phyloP scores from a whole-genome alignment of 176 grass and related monocot genomes.

The Lolium rigidum region DNA sequence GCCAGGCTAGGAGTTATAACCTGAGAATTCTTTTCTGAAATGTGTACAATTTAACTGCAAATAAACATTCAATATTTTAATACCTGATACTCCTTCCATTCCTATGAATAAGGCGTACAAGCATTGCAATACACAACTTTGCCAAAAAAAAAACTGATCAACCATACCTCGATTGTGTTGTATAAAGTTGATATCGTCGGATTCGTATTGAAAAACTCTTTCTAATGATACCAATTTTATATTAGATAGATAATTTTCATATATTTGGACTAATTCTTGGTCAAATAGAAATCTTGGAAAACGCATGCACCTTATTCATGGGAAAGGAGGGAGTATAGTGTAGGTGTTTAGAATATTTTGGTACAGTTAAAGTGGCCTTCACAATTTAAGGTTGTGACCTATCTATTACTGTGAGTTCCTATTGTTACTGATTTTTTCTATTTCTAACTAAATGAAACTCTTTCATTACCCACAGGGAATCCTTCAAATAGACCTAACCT shows the following conservation, averaged over 20 bases:
- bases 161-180: too few relatives aligned
- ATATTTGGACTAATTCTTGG: too few relatives aligned
- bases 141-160: too few relatives aligned
- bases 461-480: slow-evolving; percentile 46
- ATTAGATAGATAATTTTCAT: too few relatives aligned
- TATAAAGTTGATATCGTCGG: too few relatives aligned
- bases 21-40: neutral
- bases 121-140: too few relatives aligned
- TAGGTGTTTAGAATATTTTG: neutral
- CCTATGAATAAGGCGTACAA: too few relatives aligned
- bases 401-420: neutral
- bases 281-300: too few relatives aligned
- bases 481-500: slow-evolving; percentile 47
- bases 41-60: slow-evolving; percentile 10
- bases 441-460: slow-evolving; percentile 23
- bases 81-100: neutral
- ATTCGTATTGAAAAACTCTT: too few relatives aligned
- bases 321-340: too few relatives aligned
- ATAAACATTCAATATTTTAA: slow-evolving; percentile 8
- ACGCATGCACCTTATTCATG: too few relatives aligned
- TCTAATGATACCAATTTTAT: too few relatives aligned
- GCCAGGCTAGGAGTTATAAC: slow-evolving; percentile 3
- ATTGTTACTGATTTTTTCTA: neutral
- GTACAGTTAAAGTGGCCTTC: neutral
- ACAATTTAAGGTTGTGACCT: neutral